Percentiles rank a stretch among this genome's conserved stretches.
Evolutionary conservation across 163 green algal species (phyloP).

Genomic region (Trebouxia gelatinosa): DNA sequence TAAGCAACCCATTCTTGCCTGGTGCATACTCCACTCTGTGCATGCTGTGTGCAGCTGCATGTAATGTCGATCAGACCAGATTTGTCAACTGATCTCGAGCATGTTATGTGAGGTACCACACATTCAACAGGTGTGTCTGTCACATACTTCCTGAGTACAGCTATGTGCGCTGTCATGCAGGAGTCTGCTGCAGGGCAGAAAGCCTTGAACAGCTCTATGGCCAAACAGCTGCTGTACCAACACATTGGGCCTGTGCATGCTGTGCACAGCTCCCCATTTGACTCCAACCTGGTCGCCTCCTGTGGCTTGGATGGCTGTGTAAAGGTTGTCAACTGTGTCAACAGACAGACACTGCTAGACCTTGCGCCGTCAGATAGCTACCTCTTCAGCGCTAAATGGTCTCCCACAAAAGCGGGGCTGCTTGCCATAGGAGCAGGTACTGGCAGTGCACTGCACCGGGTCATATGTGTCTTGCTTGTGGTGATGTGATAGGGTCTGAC

Average conservation of each 20-base stretch:
- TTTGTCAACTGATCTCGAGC: no score
- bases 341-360: constrained; percentile 45
- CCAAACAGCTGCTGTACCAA: constrained; percentile 43
- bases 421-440: constrained; percentile 25
- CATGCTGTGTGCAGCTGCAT: no score
- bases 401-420: constrained; percentile 28
- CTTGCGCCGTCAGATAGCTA: constrained; percentile 42
- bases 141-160: no score
- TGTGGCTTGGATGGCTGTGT: constrained; percentile 55
- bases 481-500: no score
- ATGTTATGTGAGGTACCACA: no score
- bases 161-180: neutral
- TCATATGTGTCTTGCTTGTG: no score
- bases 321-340: constrained; percentile 49
- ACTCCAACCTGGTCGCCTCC: constrained; percentile 54
- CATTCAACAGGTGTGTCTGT: no score
- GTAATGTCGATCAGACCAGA: no score
- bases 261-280: constrained; percentile 53
- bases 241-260: constrained; percentile 56
- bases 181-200: neutral
- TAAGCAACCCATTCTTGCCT: no score
- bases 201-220: constrained; percentile 49
- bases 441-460: no score
- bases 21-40: no score
- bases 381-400: constrained; percentile 54